phyloP scores from a whole-genome alignment of 2,329 filamentous ascomycete genomes.

The Penicillium sp. region DNA sequence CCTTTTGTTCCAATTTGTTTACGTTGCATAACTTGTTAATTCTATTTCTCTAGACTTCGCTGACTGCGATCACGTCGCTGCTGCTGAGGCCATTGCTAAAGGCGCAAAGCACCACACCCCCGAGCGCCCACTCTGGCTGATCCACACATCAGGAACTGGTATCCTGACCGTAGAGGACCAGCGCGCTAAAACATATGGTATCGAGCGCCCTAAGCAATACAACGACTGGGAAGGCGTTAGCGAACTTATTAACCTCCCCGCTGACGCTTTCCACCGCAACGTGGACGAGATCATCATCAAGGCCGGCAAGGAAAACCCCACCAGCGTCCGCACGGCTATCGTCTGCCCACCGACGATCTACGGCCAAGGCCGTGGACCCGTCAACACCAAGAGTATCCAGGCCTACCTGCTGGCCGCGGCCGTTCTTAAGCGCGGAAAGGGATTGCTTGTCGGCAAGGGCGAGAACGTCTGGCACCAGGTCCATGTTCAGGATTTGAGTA shows the following conservation, averaged over 20 bases:
- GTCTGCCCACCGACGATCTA: conserved; percentile 46
- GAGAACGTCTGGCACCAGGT: conserved; percentile 44
- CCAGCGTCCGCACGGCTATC: conserved; percentile 38
- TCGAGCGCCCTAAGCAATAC: conserved; percentile 45
- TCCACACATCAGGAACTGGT: conserved; percentile 49
- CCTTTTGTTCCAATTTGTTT: too few species aligned
- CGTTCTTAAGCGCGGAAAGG: conserved; percentile 37
- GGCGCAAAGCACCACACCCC: conserved; percentile 38
- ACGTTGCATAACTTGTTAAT: not conserved
- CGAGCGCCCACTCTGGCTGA: conserved; percentile 41
- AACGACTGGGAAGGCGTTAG: conserved; percentile 48
- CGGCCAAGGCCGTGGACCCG: conserved; percentile 39
- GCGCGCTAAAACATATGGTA: conserved; percentile 39
- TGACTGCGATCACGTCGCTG: conserved; percentile 46
- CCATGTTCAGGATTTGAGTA: conserved; percentile 43
- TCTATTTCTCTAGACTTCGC: conserved; percentile 33
- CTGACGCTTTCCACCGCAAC: conserved; percentile 41
- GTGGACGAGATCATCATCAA: conserved; percentile 43
- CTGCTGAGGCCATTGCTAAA: conserved; percentile 43
- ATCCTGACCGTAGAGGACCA: conserved; percentile 46
- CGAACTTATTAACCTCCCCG: conserved; percentile 44
- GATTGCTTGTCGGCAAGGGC: conserved; percentile 41
- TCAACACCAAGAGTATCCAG: conserved; percentile 43
- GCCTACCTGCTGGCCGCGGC: conserved; percentile 42
- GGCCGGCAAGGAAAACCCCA: conserved; percentile 24